Evolutionary conservation across 495 filamentous ascomycete species (phyloP), one percentile per base, ranked within the genome.

Genomic region (Podospora anserina): DNA sequence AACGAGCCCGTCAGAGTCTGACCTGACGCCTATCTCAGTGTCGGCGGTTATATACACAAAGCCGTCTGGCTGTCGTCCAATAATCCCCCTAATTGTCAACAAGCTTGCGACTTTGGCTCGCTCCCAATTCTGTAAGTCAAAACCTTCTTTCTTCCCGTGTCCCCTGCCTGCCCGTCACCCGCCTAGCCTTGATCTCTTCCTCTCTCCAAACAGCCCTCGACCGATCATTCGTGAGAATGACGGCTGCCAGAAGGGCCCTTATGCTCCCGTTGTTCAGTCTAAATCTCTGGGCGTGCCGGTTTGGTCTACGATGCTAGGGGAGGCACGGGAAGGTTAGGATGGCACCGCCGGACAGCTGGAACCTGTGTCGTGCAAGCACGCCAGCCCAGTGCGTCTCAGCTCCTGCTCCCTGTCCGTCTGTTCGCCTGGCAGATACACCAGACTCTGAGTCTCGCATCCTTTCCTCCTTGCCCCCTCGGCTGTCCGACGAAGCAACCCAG

Each of bases 121-220:
- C 26, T 54, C 55, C 34, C 27, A 20, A 65, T 55, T 61, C 53
- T 67, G 71, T 73, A 73, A 73, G 71, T 73, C 58, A 34, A 44
- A 73, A 69, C 66, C 61, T 73, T 73, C 64, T 67, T 66, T 30
- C 15, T 44, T 55, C 39, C 39, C 15, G n/a, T 15, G 4, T 26
- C 65, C 11, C 55, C 19, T 58, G 55, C 9, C 61, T 18, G 16
- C 28, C 61, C 4, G n/a, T 32, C n/a, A 28, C 28, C 30, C 2
- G n/a, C 19, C 18, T 32, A 3, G n/a, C 61, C 61, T 15, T 20
- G 32, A n/a, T 20, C 18, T 49, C 34, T 63, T 23, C 30, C 32
- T 63, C 61, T 16, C 23, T 23, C 15, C 23, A 23, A 23, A 23
- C 23, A 6, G 15, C 5, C 30, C 20, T 27, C 3, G 28, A 27